Percentiles rank a stretch among this genome's conserved stretches.
These are phyloP conservation scores for Mortierella claussenii DNA, from an alignment of 192 early-diverging fungal genomes.

Conservation along the genomic window DNA sequence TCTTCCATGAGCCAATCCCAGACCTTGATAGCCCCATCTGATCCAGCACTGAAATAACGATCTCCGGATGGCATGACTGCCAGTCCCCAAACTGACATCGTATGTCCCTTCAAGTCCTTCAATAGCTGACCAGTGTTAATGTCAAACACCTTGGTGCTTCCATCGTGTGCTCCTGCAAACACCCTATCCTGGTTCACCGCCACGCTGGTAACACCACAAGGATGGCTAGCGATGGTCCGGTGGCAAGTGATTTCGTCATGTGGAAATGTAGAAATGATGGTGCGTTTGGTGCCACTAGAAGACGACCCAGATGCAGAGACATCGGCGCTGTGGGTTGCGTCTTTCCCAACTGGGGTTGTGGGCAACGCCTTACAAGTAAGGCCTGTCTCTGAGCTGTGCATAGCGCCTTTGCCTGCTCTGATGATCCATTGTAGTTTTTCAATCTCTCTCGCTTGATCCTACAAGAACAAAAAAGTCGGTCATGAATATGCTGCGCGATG, in stretches of 20 bases:
- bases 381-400: conserved; percentile 6
- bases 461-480: neutral
- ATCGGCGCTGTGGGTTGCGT: neutral
- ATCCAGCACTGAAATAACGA: conserved; percentile 64
- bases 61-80: conserved; percentile 53
- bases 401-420: conserved; percentile 38
- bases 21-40: conserved; percentile 69
- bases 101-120: conserved; percentile 57
- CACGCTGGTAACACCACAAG: conserved; percentile 66
- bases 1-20: conserved; percentile 50
- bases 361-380: too few species aligned
- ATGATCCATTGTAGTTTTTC: conserved; percentile 49
- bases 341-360: neutral
- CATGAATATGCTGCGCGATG: too few species aligned
- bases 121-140: conserved; percentile 59
- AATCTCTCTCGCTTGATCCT: conserved; percentile 41
- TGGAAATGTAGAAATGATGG: conserved; percentile 55
- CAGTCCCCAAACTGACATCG: conserved; percentile 67
- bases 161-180: conserved; percentile 69
- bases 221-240: conserved; percentile 61
- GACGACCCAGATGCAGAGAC: conserved; percentile 1
- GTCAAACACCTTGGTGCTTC: conserved; percentile 65
- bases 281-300: conserved; percentile 24
- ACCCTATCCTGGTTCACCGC: conserved; percentile 58
- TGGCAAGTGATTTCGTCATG: conserved; percentile 65